A percentile compares a stretch with the other conserved stretches of the same genome.
Conservation (phyloP, 352 stramenopile species). For the Pythium folliculosum region DNA sequence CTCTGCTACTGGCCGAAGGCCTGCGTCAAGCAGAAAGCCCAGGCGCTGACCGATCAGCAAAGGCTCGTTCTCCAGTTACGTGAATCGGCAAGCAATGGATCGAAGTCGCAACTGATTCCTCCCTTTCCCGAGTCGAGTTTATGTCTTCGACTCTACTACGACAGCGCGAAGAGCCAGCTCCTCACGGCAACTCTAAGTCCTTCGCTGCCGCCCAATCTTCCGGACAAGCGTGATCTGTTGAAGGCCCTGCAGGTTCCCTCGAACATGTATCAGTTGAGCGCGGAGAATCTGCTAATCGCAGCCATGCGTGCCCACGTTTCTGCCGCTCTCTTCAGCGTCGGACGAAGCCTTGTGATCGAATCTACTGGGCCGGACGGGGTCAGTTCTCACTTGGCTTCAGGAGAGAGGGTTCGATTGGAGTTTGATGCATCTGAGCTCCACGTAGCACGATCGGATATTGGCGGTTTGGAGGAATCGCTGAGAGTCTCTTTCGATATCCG, state of each 20-base stretch:
- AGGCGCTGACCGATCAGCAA: constrained; percentile 61
- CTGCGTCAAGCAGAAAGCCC: constrained; percentile 56
- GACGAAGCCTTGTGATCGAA: constrained; percentile 70
- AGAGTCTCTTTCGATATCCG: constrained; percentile 84
- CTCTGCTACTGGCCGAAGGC: constrained; percentile 84
- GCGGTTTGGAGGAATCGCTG: constrained; percentile 72
- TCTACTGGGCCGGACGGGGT: constrained; percentile 51
- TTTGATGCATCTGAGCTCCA: constrained; percentile 63
- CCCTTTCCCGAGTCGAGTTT: constrained; percentile 68
- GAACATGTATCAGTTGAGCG: constrained; percentile 79
- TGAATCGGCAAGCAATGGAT: constrained; percentile 32
- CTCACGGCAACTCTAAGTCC: constrained; percentile 66
- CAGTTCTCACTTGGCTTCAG: constrained; percentile 62
- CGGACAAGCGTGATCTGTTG: constrained; percentile 48
- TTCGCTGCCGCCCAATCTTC: constrained; percentile 64
- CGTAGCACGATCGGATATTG: constrained; percentile 71
- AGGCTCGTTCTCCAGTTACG: constrained; percentile 58
- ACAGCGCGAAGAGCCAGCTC: constrained; percentile 61
- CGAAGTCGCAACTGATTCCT: constrained; percentile 27
- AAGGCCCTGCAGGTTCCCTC: constrained; percentile 67
- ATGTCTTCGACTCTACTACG: constrained; percentile 67
- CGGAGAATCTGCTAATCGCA: constrained; percentile 72
- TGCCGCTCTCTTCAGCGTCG: constrained; percentile 69
- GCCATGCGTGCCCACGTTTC: constrained; percentile 78
- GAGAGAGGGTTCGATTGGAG: constrained; percentile 68